Base-by-base conservation (phyloP, 768 basidiomycete genomes). In the Clitopilus hobsonii region DNA sequence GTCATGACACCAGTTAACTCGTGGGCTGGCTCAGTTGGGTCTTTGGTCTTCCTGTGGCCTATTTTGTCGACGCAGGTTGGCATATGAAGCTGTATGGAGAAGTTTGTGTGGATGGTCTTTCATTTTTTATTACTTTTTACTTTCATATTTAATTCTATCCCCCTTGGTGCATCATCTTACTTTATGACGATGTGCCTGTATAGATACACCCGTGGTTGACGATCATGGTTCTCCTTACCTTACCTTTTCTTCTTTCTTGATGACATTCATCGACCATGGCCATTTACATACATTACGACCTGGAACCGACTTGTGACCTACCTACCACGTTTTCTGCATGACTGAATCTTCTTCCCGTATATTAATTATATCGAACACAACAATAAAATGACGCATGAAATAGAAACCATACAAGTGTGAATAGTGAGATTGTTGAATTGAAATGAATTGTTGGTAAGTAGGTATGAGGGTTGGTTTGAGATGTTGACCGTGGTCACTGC, bases 271-370 rank as follows among this genome's bases (percentile, higher is more conserved):
- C 41, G n/a, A 7, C 7, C 30, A 32, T 16, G 41, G 41, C 41
- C 41, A 45, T 45, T 16, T 23, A 45, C 41, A 45, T 45, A 45
- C 22, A 18, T 45, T 10, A 45, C 41, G 41, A 45, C 41, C 41
- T 45, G 3, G 11, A 5, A 14, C 32, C 32, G 32, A 45, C 41
- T 18, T 45, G 10, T 20, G 6, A 41, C 41, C 41, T 45, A 45
- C 41, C 41, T 45, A 45, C 41, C 41, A 45, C 41, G 41, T 45
- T 45, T 45, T 45, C 22, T 45, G 41, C 41, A 45, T 23, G 41
- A 45, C 41, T 45, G 41, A 23, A 45, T 11, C 41, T 45, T 45
- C 22, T 18, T 45, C 41, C 16, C 22, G 22, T 45, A 45, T 45
- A 18, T 45, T 45, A 23, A 45, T 45, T 45, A 45, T 45, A 45